Evolutionary conservation across 495 filamentous ascomycete species (phyloP).

Genomic region (Neurospora sublineolata): DNA sequence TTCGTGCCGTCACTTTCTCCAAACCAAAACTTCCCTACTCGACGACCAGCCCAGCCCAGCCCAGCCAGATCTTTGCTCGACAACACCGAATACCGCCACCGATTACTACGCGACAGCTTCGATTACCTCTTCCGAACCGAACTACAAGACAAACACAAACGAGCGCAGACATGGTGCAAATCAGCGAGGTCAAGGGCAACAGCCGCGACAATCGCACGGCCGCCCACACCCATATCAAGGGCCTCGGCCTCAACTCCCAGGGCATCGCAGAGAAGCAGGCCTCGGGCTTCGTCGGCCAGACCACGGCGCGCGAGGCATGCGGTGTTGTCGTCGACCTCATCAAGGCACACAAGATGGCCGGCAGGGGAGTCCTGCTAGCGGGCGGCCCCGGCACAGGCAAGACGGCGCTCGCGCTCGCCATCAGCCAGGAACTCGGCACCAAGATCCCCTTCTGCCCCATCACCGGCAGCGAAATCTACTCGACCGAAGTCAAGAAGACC

Average conservation of each 20-base stretch:
- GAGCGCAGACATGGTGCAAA: slow-evolving; percentile 60
- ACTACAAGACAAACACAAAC: not conserved
- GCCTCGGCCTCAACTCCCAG: slow-evolving; percentile 71
- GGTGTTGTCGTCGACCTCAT: slow-evolving; percentile 93
- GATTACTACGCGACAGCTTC: not conserved
- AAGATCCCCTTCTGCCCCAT: slow-evolving; percentile 97
- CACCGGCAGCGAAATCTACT: slow-evolving; percentile 93
- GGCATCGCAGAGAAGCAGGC: slow-evolving; percentile 66
- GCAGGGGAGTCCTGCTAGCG: slow-evolving; percentile 82
- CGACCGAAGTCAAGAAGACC: slow-evolving; percentile 96
- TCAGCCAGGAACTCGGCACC: slow-evolving; percentile 89
- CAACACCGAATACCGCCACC: slow-evolving; percentile 1
- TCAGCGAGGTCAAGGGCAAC: slow-evolving; percentile 92
- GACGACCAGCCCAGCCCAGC: not conserved
- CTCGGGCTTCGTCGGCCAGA: slow-evolving; percentile 83
- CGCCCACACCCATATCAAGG: slow-evolving; percentile 94
- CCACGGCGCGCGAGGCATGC: slow-evolving; percentile 81
- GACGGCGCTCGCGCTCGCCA: slow-evolving; percentile 86
- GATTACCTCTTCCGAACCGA: not conserved
- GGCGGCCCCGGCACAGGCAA: slow-evolving; percentile 92
- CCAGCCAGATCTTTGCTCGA: not conserved
- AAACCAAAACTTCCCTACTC: not conserved
- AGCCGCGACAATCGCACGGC: slow-evolving; percentile 91
- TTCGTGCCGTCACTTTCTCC: not conserved
- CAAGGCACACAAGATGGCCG: slow-evolving; percentile 91